These are phyloP conservation scores for Dunaliella sp. DNA, from an alignment of 139 green algal genomes.

Conservation along the genomic window DNA sequence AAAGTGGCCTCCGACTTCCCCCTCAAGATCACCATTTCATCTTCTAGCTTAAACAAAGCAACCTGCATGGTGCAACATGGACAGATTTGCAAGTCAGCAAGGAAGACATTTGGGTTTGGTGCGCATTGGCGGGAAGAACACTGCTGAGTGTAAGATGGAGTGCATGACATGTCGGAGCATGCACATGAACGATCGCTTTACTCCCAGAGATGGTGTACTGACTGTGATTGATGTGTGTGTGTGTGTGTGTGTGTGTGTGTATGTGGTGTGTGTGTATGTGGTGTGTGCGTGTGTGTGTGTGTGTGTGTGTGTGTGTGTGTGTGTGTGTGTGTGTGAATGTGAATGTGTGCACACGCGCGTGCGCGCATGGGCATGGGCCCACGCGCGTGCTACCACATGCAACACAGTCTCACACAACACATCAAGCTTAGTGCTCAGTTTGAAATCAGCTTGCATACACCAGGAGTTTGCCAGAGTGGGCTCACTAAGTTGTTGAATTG, in stretches of 20 bases:
- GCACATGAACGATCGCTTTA: not conserved
- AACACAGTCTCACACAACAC: too few relatives aligned
- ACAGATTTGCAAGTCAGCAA: not conserved
- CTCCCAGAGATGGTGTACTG: too few relatives aligned
- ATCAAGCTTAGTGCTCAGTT: too few relatives aligned
- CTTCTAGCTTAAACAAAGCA: not conserved
- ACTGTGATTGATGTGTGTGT: too few relatives aligned
- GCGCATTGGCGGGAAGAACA: not conserved
- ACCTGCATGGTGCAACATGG: not conserved
- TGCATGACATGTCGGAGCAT: not conserved
- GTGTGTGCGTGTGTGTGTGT: too few relatives aligned
- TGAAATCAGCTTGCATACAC: not conserved
- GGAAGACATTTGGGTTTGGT: not conserved
- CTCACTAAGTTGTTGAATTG: not conserved
- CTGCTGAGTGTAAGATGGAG: not conserved
- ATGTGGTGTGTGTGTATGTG: too few relatives aligned
- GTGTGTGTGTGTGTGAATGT: too few relatives aligned
- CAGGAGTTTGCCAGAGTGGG: not conserved
- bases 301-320: too few relatives aligned
- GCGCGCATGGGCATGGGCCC: too few relatives aligned
- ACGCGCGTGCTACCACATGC: too few relatives aligned
- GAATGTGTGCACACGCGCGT: too few relatives aligned
- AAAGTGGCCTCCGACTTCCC: not conserved
- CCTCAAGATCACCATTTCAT: not conserved
- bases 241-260: too few relatives aligned